Conservation (phyloP, 805 yeast species). For the Schwanniomyces pseudopolymorphus region DNA sequence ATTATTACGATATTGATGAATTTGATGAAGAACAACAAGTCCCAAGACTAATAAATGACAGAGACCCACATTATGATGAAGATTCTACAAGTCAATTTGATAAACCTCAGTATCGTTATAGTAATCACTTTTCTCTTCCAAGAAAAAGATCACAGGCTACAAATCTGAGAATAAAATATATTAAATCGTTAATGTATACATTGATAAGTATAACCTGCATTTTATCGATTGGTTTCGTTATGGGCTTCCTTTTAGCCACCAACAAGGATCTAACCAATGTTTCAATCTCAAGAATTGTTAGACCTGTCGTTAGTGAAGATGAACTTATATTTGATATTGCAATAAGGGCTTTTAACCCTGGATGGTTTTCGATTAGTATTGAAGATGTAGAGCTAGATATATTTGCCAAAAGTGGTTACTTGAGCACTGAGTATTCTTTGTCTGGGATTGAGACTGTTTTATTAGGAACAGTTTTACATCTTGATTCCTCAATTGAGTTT, state of each 20-base stretch:
- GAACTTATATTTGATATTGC: slow-evolving; percentile 79
- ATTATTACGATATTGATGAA: slow-evolving; percentile 40
- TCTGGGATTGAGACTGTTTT: slow-evolving; percentile 59
- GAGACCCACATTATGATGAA: slow-evolving; percentile 10
- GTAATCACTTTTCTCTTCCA: slow-evolving; percentile 25
- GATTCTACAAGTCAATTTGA: slow-evolving; percentile 14
- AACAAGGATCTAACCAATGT: slow-evolving; percentile 78
- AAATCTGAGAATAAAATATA: slow-evolving; percentile 16
- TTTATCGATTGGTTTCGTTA: slow-evolving; percentile 70
- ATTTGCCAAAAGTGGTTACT: slow-evolving; percentile 70
- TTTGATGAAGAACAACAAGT: slow-evolving; percentile 32
- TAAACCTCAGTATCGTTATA: slow-evolving; percentile 19
- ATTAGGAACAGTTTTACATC: slow-evolving; percentile 62
- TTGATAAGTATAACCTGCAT: slow-evolving; percentile 47
- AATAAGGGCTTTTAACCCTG: slow-evolving; percentile 84
- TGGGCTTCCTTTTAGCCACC: slow-evolving; percentile 84
- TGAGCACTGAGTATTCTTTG: slow-evolving; percentile 10
- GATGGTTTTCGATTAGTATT: slow-evolving; percentile 67
- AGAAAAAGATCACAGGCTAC: slow-evolving; percentile 23
- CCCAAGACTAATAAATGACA: slow-evolving; percentile 2
- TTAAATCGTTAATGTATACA: slow-evolving; percentile 42
- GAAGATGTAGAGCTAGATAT: slow-evolving; percentile 74
- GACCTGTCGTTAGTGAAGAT: slow-evolving; percentile 77
- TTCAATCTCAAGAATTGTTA: slow-evolving; percentile 58
- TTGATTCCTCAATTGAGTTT: slow-evolving; percentile 75